Evolutionary conservation across 2,329 filamentous ascomycete species (phyloP), one percentile per base, ranked within the genome.

Genomic region (Botryosphaeria agaves): DNA sequence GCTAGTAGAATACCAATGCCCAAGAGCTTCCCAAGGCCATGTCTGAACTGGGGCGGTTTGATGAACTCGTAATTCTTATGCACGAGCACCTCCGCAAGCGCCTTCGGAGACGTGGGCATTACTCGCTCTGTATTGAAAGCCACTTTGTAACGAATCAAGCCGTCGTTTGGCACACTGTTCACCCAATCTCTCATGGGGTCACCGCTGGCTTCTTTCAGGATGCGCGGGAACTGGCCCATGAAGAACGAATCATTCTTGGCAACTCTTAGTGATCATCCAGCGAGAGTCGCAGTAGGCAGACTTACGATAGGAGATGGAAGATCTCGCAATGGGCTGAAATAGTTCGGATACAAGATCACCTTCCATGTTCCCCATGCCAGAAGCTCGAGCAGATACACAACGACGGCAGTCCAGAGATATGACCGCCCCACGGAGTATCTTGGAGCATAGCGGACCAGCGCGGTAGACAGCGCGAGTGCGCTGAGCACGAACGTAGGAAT

Each of bases 1-100:
- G 82, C 79, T 7, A 94, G 59, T 21, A 94, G 55, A 9, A 87
- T 57, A 7, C 80, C 79, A 8, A 75, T 55, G 7, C 82, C 77
- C 8, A 87, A 59, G 16, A 84, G 59, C 14, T 69, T 62, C 2
- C 65, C 68, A 3, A 87, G 55, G 2, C 64, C 61, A 26, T 53
- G 53, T 19, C 68, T 46, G n/a, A 64, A 36, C 3, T 55, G 48
- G 7, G 32, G 32, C 0, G 61, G 61, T 43, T 64, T 65, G 35
- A 62, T 44, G 39, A 65, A 64, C 9, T 64, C 59, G 38, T 65
- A 65, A 31, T 55, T 64, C 36, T 60, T 58, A 20, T 56, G 56
- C 2, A 62, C 58, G 1, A 66, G 46, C 2, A 67, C 57, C 38
- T 67, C 63, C 3, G 46, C 55, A 7, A 67, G 38, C 2, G 56